Evolutionary conservation across 2,329 filamentous ascomycete species (phyloP), one percentile per base, ranked within the genome.

Genomic region (Stachybotrys chartarum): DNA sequence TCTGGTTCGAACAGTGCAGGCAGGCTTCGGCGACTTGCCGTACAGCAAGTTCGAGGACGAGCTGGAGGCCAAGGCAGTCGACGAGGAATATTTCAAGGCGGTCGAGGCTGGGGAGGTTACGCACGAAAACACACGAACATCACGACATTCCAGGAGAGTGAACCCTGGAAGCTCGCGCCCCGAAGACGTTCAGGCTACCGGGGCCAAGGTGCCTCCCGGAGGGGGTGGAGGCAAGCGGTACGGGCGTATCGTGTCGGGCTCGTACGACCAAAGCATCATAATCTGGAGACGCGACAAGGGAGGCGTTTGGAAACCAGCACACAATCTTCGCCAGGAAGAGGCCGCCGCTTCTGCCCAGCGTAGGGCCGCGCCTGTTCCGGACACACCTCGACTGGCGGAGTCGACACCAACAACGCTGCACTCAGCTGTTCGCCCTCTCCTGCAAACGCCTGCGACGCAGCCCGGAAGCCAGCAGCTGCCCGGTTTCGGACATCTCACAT

Each of bases 201-300:
- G 92, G 0, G 90, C 92, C 16, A 94, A 90, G 67, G 78, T 97
- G 3, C 93, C 93, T 1, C 92, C 93, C 0, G 93, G 93, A 12
- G 92, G 93, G 30, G 93, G 93, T 45, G 93, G 93, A 24, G 91
- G 93, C 30, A 90, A 90, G 64, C 86, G 81, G 61, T 97, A 93
- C 76, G 91, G 88, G 10, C 86, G 92, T n/a, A 99, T 99, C 57
- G 91, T 99, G 4, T 97, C 92, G 7, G 94, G 94, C 3, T 96
- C 91, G 1, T 99, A 99, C 63, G 94, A 99, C 63, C 91, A 96
- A 73, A 92, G 86, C 11, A 91, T 99, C 62, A 92, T 97, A 61
- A 90, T 99, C 55, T 99, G 94, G 94, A 87, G 89, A 62, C 86
- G 90, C 58, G 88, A 95, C 60, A 83, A 85, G 60, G 86, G 94